These are phyloP conservation scores for Cryptosporidium sp. DNA, from an alignment of 169 alveolate genomes.

Conservation along the genomic window DNA sequence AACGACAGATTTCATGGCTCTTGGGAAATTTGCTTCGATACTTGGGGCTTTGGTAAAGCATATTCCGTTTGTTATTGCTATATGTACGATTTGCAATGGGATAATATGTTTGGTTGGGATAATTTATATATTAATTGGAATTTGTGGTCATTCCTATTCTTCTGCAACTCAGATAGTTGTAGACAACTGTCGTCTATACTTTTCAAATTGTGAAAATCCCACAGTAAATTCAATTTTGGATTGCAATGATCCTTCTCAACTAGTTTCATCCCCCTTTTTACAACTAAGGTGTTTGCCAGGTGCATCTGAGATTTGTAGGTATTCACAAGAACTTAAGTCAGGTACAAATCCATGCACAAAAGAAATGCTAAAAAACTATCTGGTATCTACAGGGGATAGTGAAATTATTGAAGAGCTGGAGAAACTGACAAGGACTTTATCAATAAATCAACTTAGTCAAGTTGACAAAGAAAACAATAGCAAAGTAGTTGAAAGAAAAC, in stretches of 20 bases:
- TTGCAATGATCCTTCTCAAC: constrained; percentile 39
- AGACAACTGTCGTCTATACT: constrained; percentile 47
- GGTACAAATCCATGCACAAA: constrained; percentile 60
- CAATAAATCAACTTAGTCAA: neutral
- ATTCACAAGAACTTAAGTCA: constrained; percentile 19
- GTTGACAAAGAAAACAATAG: neutral
- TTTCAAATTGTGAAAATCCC: constrained; percentile 29
- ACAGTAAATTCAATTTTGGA: constrained; percentile 23
- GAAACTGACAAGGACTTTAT: neutral
- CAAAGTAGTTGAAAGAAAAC: neutral
- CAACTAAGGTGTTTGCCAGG: constrained; percentile 61
- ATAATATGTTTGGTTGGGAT: constrained; percentile 49
- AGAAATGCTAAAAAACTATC: constrained; percentile 11
- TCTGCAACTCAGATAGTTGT: constrained; percentile 46
- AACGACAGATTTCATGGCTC: constrained; percentile 69
- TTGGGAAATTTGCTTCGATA: constrained; percentile 55
- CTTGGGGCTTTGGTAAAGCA: constrained; percentile 70
- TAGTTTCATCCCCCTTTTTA: constrained; percentile 50
- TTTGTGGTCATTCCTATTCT: constrained; percentile 32
- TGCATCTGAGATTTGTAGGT: constrained; percentile 35
- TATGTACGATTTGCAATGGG: constrained; percentile 55
- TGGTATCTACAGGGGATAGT: constrained; percentile 23
- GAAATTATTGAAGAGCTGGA: constrained; percentile 7
- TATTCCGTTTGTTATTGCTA: constrained; percentile 36
- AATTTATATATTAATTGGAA: constrained; percentile 33